These are phyloP conservation scores for Crassisporium funariophilum DNA, from an alignment of 768 basidiomycete species.

Conservation along the genomic window DNA sequence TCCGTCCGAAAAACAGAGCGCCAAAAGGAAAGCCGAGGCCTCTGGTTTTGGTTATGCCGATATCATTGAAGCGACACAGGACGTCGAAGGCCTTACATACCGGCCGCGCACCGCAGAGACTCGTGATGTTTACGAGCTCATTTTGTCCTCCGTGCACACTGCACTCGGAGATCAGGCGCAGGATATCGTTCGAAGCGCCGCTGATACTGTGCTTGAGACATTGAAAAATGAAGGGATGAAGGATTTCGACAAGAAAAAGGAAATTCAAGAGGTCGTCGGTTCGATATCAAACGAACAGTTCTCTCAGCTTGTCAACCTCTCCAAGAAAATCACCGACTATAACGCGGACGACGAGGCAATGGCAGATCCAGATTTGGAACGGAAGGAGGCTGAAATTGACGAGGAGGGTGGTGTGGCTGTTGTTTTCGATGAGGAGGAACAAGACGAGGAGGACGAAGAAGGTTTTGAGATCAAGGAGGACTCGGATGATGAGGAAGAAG, in stretches of 20 bases:
- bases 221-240: constrained; percentile 88
- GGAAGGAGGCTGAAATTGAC: constrained; percentile 87
- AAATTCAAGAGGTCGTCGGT: constrained; percentile 79
- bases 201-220: constrained; percentile 87
- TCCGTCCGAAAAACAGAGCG: constrained; percentile 52
- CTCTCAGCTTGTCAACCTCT: constrained; percentile 77
- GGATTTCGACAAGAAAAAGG: constrained; percentile 97
- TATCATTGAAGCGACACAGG: constrained; percentile 92
- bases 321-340: constrained; percentile 97
- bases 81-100: constrained; percentile 91
- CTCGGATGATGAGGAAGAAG: constrained; percentile 75
- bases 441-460: constrained; percentile 91
- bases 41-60: constrained; percentile 81
- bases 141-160: constrained; percentile 80
- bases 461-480: constrained; percentile 86
- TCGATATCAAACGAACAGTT: constrained; percentile 72
- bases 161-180: constrained; percentile 93
- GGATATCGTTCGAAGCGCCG: constrained; percentile 92
- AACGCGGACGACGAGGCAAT: constrained; percentile 82
- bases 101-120: constrained; percentile 94
- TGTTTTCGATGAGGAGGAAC: constrained; percentile 96
- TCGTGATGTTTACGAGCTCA: constrained; percentile 90
- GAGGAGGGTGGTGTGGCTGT: constrained; percentile 98
- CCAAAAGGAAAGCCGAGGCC: constrained; percentile 63
- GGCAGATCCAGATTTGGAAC: constrained; percentile 78